Percentiles rank a stretch among this genome's conserved stretches.
Evolutionary conservation across 495 filamentous ascomycete genomes (phyloP).

Genomic region (Ramalina peruviana): DNA sequence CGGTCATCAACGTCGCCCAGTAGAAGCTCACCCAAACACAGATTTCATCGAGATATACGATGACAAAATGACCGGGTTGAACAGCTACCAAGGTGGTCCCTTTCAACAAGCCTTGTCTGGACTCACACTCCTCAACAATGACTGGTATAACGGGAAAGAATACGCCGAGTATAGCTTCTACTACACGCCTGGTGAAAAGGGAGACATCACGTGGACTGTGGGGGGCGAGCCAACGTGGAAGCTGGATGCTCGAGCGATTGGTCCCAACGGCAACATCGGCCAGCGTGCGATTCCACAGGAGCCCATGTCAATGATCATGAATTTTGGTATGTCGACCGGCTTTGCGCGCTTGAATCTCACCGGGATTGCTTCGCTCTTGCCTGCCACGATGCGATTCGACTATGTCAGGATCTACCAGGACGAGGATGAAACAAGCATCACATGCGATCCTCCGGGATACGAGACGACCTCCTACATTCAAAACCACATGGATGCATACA

Average conservation of each 20-base stretch:
- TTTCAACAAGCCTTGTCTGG: slow-evolving; percentile 64
- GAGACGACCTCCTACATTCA: slow-evolving; percentile 59
- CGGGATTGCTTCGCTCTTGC: slow-evolving; percentile 40
- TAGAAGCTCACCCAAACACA: slow-evolving; percentile 1
- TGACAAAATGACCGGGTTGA: slow-evolving; percentile 41
- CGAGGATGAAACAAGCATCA: slow-evolving; percentile 38
- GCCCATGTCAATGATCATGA: slow-evolving; percentile 55
- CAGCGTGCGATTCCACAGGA: slow-evolving; percentile 55
- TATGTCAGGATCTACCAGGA: slow-evolving; percentile 68
- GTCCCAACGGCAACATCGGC: slow-evolving; percentile 63
- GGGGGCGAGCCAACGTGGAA: slow-evolving; percentile 53
- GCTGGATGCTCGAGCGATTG: slow-evolving; percentile 47
- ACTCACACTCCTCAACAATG: slow-evolving; percentile 56
- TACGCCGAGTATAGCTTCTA: slow-evolving; percentile 66
- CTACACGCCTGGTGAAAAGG: slow-evolving; percentile 49
- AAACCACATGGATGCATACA: slow-evolving; percentile 46
- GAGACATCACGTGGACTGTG: slow-evolving; percentile 55
- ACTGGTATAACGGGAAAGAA: slow-evolving; percentile 61
- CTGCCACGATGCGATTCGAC: slow-evolving; percentile 58
- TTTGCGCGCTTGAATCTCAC: slow-evolving; percentile 49
- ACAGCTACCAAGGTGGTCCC: slow-evolving; percentile 50
- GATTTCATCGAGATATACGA: slow-evolving; percentile 54
- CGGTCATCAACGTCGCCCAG: neutral
- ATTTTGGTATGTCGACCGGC: slow-evolving; percentile 58
- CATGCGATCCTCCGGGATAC: slow-evolving; percentile 59